phyloP scores from a whole-genome alignment of 192 early-diverging fungal species.

The Bifiguratus adelaidae region DNA sequence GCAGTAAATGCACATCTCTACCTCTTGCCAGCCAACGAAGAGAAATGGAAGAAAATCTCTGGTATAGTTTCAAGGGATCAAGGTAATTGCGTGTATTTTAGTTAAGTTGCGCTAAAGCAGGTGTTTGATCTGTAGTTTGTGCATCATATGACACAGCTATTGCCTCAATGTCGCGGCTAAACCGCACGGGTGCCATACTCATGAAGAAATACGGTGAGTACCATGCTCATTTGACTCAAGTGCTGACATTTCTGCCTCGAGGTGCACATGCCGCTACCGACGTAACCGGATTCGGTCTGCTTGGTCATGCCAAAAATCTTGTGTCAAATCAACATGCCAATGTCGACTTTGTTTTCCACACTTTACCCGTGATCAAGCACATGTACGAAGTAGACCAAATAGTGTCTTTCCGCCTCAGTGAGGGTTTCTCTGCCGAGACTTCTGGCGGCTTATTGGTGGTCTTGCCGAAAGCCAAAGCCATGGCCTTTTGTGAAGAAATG shows the following conservation, averaged over 20 bases:
- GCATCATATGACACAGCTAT: neutral
- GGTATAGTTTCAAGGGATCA: neutral
- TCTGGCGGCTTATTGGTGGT: neutral
- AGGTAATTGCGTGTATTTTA: no score
- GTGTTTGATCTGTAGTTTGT: neutral
- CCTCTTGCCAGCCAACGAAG: neutral
- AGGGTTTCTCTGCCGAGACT: neutral
- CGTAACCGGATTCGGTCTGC: neutral
- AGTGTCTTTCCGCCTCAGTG: neutral
- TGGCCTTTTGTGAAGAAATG: neutral
- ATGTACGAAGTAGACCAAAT: neutral
- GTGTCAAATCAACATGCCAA: neutral
- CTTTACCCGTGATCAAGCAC: neutral
- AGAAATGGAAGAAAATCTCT: neutral
- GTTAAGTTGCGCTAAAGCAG: no score
- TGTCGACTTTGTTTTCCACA: neutral
- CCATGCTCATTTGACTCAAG: neutral
- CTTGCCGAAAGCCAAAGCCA: neutral
- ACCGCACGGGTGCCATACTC: neutral
- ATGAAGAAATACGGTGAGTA: slow-evolving; percentile 1
- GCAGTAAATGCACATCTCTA: neutral
- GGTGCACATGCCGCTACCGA: neutral
- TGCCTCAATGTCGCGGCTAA: neutral
- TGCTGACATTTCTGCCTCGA: neutral
- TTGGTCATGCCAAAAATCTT: neutral